phyloP scores from a whole-genome alignment of 1,139 yeast genomes.

The Hansenula lynferdii region DNA sequence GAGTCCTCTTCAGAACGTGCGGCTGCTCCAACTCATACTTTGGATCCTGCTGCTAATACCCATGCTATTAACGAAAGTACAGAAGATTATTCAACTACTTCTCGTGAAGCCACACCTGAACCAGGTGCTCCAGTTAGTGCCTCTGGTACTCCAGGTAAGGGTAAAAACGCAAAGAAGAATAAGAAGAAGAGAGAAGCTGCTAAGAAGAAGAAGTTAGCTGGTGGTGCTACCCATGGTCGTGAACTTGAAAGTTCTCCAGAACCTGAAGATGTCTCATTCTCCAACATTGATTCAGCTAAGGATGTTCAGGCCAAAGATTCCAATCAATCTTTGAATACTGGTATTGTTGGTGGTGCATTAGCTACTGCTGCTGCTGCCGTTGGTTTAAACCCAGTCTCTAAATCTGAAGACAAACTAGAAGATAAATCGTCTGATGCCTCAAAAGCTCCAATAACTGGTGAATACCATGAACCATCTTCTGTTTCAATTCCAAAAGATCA shows the following conservation, averaged over 20 bases:
- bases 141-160: neutral
- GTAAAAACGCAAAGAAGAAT: constrained; percentile 19
- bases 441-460: neutral
- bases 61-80: neutral
- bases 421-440: too few relatives aligned
- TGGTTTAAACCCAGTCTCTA: neutral
- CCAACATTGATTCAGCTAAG: constrained; percentile 2
- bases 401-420: too few relatives aligned
- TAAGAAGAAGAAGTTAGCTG: constrained; percentile 19
- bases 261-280: constrained; percentile 3
- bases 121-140: constrained; percentile 1
- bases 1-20: neutral
- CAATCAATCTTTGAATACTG: neutral
- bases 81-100: neutral
- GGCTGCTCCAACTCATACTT: neutral
- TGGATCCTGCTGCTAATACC: neutral
- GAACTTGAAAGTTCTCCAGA: constrained; percentile 10
- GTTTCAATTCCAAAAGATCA: constrained; percentile 16
- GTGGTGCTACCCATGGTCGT: constrained; percentile 1
- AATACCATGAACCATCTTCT: constrained; percentile 9
- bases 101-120: constrained; percentile 12
- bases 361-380: constrained; percentile 1
- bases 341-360: constrained; percentile 4
- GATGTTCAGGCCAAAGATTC: constrained; percentile 4
- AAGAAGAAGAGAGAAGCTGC: constrained; percentile 18